Evolutionary conservation across 257 asterid species (phyloP), one percentile per base, ranked within the genome.

Genomic region (Solanum habrochaites): DNA sequence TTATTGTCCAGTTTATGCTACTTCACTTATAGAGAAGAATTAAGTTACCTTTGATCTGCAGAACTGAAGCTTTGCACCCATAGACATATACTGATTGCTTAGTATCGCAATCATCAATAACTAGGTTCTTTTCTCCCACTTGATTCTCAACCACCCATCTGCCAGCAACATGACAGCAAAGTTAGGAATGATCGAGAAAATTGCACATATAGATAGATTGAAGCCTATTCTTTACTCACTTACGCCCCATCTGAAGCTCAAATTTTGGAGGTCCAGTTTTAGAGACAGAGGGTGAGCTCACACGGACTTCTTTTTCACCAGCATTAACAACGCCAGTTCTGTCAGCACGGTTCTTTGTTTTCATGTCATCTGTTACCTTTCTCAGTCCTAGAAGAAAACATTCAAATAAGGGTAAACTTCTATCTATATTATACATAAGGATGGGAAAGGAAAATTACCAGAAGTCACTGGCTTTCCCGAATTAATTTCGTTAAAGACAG

Each of bases 231-330:
- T 80, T 82, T 85, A 96, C 99, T 94, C 91, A 97, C 99, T 96
- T 97, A 85, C 99, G 98, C 92, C 99, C 99, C 99, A 97, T 95
- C 90, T 95, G 99, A 90, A 96, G 99, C 93, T 97, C 99, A 32
- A 97, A 45, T 87, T 97, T 97, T 60, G 99, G 98, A 85, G 98
- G 99, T 75, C 99, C 98, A 32, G 91, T 45, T 93, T 92, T 96
- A 25, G 98, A 93, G 91, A 93, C 88, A 87, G 94, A 87, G 86
- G 98, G 87, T 47, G 97, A 86, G 86, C 86, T 88, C 87, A 90
- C 70, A 43, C 92, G 93, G 45, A 87, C 72, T 87, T 90, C 95
- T 87, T 97, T 96, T 89, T 95, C 95, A 85, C 92, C 40, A 87
- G 86, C 90, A 90, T 87, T 60, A 78, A 97, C 98, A 56, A 91